These are phyloP conservation scores for Agrocybe pediades DNA, from an alignment of 768 basidiomycete species.

Conservation along the genomic window DNA sequence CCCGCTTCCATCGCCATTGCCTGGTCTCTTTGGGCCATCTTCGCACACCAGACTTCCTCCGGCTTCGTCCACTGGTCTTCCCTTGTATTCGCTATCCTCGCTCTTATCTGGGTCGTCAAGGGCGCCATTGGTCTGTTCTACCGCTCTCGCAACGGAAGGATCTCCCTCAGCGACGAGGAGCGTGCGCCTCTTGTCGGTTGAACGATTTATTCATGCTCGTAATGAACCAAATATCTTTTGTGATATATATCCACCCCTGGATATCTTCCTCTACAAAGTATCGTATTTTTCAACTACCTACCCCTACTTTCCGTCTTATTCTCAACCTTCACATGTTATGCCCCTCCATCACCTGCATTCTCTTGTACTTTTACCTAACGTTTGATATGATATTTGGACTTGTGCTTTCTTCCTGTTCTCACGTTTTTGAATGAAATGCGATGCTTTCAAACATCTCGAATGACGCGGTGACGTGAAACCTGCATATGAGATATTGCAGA, in stretches of 20 bases:
- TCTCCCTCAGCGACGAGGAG: conserved; percentile 83
- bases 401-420: not conserved
- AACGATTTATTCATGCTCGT: not conserved
- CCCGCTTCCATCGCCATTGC: conserved; percentile 90
- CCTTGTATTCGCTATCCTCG: conserved; percentile 81
- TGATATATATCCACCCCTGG: not conserved
- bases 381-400: not conserved
- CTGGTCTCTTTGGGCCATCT: conserved; percentile 95
- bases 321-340: not conserved
- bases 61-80: conserved; percentile 91
- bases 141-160: conserved; percentile 47
- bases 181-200: conserved; percentile 74
- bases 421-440: not conserved
- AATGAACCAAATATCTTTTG: not conserved
- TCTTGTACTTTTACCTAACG: not conserved
- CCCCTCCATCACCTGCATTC: not conserved
- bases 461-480: no score
- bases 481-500: no score
- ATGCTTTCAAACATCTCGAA: not conserved
- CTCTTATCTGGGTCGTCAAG: conserved; percentile 84
- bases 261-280: not conserved
- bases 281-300: not conserved
- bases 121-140: conserved; percentile 58
- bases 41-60: conserved; percentile 64
- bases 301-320: not conserved